Evolutionary conservation across 2,329 filamentous ascomycete genomes (phyloP), one percentile per base, ranked within the genome.

Genomic region (Penicillium sp.): DNA sequence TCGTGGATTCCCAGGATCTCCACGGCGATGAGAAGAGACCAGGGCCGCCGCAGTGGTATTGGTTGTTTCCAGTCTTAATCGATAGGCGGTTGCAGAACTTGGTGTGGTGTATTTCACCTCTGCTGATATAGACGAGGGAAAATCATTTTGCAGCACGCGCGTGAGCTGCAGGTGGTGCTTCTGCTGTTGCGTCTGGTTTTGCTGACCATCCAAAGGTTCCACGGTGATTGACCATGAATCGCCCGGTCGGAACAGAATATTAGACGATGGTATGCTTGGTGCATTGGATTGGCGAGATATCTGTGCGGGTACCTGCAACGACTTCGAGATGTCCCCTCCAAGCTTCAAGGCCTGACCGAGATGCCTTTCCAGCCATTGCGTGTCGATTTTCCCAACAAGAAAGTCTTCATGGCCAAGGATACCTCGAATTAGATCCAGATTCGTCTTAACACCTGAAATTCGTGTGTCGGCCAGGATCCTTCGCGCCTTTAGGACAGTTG

Each of bases 401-500:
- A 90, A 88, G 47, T 83, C 81, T 1, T 74, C 66, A 65, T 85
- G 83, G 0, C 75, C 73, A 5, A 87, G 74, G 17, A 89, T 85
- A 0, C 82, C 85, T 45, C 80, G 76, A 0, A 90, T 77, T 1
- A 88, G 72, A 53, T 79, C 75, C 17, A 88, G 66, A 62, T 87
- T 89, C 0, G 87, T 89, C 66, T 84, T 84, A 5, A 89, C 78
- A 1, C 87, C 87, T 0, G 69, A 71, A n/a, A 90, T 80, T 2
- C 71, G 74, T 0, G 84, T 85, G 63, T 89, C 86, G 17, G 81
- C 75, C 0, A 90, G 73, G 0, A 86, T 86, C 38, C 85, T 76
- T 55, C 77, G 77, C 0, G 85, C 83, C 70, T 88, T 89, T 2
- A 71, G 69, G 1, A 88, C 79, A 0, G 77, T 79, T 13, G 79